These are phyloP conservation scores for Blakeslea trispora DNA, from an alignment of 371 early-diverging fungal species.

Conservation along the genomic window DNA sequence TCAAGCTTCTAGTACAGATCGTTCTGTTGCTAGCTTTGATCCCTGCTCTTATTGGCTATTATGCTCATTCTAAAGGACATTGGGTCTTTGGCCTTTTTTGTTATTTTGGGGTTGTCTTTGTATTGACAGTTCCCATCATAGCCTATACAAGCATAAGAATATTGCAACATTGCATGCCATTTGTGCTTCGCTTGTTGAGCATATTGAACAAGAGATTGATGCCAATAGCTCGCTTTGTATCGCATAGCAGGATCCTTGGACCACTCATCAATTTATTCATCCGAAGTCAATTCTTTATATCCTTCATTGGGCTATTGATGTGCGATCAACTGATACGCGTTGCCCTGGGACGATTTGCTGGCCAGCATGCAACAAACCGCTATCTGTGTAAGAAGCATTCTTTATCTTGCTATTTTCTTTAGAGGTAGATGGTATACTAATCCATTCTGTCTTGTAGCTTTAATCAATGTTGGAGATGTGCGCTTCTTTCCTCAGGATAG, in stretches of 20 bases:
- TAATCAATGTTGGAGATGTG: conserved; percentile 41
- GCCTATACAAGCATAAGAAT: conserved; percentile 31
- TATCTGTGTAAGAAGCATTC: conserved; percentile 29
- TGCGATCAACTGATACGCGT: conserved; percentile 40
- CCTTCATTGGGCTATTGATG: conserved; percentile 36
- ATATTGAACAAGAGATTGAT: conserved; percentile 17
- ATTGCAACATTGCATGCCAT: conserved; percentile 33
- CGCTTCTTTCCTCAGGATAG: conserved; percentile 22
- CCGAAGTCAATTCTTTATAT: conserved; percentile 39
- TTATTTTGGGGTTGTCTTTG: conserved; percentile 21
- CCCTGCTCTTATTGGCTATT: conserved; percentile 26
- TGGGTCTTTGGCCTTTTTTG: conserved; percentile 23
- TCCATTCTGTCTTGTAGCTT: conserved; percentile 21
- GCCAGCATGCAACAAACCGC: conserved; percentile 31
- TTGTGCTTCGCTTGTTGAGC: conserved; percentile 22
- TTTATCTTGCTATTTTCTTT: no score
- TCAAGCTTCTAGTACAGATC: conserved; percentile 20
- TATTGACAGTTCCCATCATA: conserved; percentile 26
- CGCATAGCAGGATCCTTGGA: conserved; percentile 32
- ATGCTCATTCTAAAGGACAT: conserved; percentile 24
- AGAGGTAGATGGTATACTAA: no score
- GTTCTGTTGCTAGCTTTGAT: conserved; percentile 24
- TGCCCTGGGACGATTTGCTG: conserved; percentile 32
- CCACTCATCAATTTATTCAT: conserved; percentile 32
- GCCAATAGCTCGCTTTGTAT: conserved; percentile 32